Conservation (phyloP, 225 moss, liverwort and hornwort genomes). For the Pseudoscleropodium purum region DNA sequence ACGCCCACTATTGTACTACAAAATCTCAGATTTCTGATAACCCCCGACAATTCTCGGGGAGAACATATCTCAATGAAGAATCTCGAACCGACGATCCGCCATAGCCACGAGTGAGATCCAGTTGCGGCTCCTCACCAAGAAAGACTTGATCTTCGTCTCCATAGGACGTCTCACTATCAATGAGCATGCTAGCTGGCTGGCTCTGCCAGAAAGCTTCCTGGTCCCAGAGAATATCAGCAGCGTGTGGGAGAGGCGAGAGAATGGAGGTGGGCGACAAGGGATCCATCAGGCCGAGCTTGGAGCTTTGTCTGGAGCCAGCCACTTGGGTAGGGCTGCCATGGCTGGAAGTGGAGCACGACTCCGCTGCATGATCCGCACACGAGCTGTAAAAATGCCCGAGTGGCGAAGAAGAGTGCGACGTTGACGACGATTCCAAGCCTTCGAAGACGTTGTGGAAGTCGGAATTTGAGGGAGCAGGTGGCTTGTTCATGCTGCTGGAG, state of each 20-base stretch:
- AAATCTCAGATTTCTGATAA: background rate
- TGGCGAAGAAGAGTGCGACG: background rate
- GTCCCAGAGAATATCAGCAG: slow-evolving; percentile 10
- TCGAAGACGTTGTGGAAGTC: slow-evolving; percentile 7
- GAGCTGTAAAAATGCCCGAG: background rate
- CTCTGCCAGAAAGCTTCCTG: slow-evolving; percentile 11
- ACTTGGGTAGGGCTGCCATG: background rate
- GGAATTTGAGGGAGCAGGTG: background rate
- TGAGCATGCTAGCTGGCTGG: background rate
- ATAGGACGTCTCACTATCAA: background rate
- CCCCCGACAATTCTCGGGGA: slow-evolving; percentile 5
- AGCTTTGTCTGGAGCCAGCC: background rate
- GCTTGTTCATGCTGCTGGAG: background rate
- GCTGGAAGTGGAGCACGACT: slow-evolving; percentile 10
- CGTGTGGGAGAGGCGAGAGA: slow-evolving; percentile 27
- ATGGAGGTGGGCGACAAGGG: slow-evolving; percentile 59
- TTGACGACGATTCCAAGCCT: slow-evolving; percentile 3
- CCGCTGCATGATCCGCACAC: background rate
- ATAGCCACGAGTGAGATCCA: background rate
- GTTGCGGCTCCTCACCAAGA: background rate
- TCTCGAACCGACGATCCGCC: background rate
- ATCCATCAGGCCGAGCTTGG: background rate
- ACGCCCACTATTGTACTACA: background rate
- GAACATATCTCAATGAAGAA: background rate
- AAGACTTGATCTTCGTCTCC: background rate